Evolutionary conservation across 768 basidiomycete genomes (phyloP).

Genomic region (Crepidotus variabilis): DNA sequence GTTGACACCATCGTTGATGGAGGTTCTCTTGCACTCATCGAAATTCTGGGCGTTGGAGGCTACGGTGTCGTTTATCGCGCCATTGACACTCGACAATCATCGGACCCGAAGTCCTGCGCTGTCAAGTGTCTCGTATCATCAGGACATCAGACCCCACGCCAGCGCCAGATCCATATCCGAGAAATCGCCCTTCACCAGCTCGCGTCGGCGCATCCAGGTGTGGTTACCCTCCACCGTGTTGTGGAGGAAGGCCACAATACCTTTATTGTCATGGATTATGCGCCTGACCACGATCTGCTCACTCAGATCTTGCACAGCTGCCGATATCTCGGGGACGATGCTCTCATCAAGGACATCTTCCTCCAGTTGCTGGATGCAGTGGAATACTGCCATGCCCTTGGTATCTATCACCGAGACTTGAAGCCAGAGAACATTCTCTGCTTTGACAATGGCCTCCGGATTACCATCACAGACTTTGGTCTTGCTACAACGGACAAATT

Average conservation of each 20-base stretch:
- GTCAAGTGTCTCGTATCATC: slow-evolving; percentile 87
- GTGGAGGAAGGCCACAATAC: slow-evolving; percentile 82
- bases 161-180: slow-evolving; percentile 82
- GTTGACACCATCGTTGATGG: slow-evolving; percentile 87
- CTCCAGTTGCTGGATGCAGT: slow-evolving; percentile 94
- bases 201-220: slow-evolving; percentile 73
- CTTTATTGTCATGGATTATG: slow-evolving; percentile 95
- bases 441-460: slow-evolving; percentile 73
- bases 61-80: slow-evolving; percentile 97
- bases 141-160: slow-evolving; percentile 45
- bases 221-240: slow-evolving; percentile 90
- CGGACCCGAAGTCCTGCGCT: slow-evolving; percentile 61
- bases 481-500: slow-evolving; percentile 86
- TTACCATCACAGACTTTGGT: slow-evolving; percentile 95
- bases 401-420: no score
- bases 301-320: slow-evolving; percentile 85
- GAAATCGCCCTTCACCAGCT: slow-evolving; percentile 88
- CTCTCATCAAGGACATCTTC: slow-evolving; percentile 89
- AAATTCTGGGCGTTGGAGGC: slow-evolving; percentile 90
- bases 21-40: slow-evolving; percentile 80
- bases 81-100: slow-evolving; percentile 54
- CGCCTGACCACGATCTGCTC: slow-evolving; percentile 90
- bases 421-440: no score
- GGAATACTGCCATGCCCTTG: slow-evolving; percentile 90
- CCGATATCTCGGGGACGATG: slow-evolving; percentile 85